Base-by-base conservation (phyloP, 2,329 filamentous ascomycete species). In the Sporothrix brunneoviolacea region DNA sequence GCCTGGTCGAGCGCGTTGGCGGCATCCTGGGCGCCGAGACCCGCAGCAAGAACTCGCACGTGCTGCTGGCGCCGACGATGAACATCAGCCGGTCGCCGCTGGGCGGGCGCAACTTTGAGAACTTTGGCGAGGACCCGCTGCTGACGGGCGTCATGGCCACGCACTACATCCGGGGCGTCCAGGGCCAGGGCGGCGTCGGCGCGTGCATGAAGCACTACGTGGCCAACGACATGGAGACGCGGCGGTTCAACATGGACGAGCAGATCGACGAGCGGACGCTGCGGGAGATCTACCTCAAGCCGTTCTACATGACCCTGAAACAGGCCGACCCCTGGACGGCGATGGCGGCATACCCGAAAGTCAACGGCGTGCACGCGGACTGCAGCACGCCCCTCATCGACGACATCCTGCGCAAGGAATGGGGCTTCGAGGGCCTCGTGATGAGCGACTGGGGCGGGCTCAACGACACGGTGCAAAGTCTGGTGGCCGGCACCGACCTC, bases 171-270 rank as follows among this genome's bases (percentile, higher is more conserved):
- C 30, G 41, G 10, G 53, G 53, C 8, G 49, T 54, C 10, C 49
- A 54, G 22, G 12, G 15, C 8, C 19, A 39, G 28, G 12, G 37
- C 13, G 30, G 49, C 7, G 45, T 54, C 10, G 41, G 32, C 8
- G 44, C 53, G 8, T 49, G 45, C n/a, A 41, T 50, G 27, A 54
- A 54, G 46, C 53, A 80, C 63, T 87, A 84, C 54, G 80, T 84
- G 16, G 81, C 74, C n/a, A 88, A 88, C 53, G 84, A 88, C 61
- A 80, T 86, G 62, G 84, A 88, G 64, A 86, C 84, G 0, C 70
- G 82, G 60, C 75, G 83, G 46, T 70, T 83, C 57, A 83, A 77
- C 1, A 77, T 86, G 54, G 75, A 87, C 64, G 80, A 82, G 5
- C 68, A 80, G 22, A 72, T 88, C 45, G 75, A 78, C 33, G 83